These are phyloP conservation scores for Periconia sp. DNA, from an alignment of 2,329 filamentous ascomycete genomes.

Conservation along the genomic window DNA sequence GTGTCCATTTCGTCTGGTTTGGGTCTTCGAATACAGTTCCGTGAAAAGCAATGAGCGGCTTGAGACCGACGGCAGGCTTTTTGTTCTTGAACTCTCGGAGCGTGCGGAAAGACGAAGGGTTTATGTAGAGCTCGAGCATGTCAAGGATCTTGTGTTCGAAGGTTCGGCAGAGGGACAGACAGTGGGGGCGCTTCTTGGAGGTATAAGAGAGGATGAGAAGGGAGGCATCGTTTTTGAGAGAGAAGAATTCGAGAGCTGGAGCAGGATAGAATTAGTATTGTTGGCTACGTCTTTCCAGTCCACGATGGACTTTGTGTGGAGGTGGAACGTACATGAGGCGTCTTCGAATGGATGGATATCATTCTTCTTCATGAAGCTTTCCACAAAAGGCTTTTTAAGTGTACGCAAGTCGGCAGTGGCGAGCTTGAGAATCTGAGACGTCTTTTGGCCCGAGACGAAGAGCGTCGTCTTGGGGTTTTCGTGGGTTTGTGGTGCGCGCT, in stretches of 20 bases:
- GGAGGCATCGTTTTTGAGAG: conserved; percentile 91
- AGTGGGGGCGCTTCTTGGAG: conserved; percentile 95
- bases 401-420: conserved; percentile 84
- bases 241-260: conserved; percentile 83
- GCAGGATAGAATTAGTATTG: too few relatives aligned
- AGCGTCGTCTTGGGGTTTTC: conserved; percentile 92
- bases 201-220: conserved; percentile 83
- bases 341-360: conserved; percentile 94
- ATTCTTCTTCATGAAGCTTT: conserved; percentile 98
- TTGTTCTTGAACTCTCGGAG: conserved; percentile 74
- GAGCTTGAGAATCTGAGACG: conserved; percentile 81
- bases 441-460: conserved; percentile 85
- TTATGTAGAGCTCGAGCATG: conserved; percentile 89
- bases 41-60: conserved; percentile 90
- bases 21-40: conserved; percentile 87
- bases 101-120: conserved; percentile 73
- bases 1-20: conserved; percentile 77
- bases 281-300: too few relatives aligned
- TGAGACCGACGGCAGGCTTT: conserved; percentile 74
- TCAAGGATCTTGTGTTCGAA: conserved; percentile 90
- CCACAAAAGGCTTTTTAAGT: conserved; percentile 81
- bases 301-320: not conserved
- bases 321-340: conserved; percentile 58
- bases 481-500: conserved; percentile 84
- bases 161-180: conserved; percentile 79